Percentiles rank a stretch among this genome's conserved stretches.
Conservation (phyloP, 2,329 filamentous ascomycete species). For the Scedosporium apiospermum region DNA sequence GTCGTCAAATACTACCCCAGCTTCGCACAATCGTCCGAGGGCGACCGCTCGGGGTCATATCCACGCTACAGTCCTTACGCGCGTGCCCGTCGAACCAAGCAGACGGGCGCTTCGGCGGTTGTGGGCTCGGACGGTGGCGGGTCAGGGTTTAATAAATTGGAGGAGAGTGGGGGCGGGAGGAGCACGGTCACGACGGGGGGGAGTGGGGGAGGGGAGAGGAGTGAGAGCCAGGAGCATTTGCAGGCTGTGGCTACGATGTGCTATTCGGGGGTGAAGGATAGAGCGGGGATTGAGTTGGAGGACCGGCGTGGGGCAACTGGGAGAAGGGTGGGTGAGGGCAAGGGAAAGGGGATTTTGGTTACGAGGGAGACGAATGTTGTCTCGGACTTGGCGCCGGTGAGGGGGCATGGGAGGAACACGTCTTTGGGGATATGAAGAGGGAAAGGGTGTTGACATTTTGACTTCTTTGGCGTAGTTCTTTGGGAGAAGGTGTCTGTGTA, state of each 20-base stretch:
- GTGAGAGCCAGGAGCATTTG: not conserved
- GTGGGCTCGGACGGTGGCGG: not conserved
- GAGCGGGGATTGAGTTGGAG: not conserved
- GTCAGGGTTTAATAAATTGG: not conserved
- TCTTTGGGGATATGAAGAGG: not conserved
- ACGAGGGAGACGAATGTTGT: slow-evolving; percentile 3
- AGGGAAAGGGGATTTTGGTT: not conserved
- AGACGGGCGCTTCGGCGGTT: not conserved
- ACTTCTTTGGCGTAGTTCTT: not conserved
- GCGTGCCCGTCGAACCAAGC: not conserved
- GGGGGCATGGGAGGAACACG: not conserved
- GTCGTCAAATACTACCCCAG: slow-evolving; percentile 15
- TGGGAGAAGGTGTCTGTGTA: not conserved
- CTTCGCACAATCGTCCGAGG: slow-evolving; percentile 11
- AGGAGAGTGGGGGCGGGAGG: too few relatives aligned
- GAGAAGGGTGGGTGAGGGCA: not conserved
- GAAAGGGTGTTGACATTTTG: not conserved
- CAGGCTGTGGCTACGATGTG: not conserved
- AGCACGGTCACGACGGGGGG: not conserved
- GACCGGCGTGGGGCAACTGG: not conserved
- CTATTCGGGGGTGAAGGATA: not conserved
- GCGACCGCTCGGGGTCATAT: slow-evolving; percentile 11
- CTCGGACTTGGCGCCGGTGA: not conserved
- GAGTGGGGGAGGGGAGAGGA: not conserved
- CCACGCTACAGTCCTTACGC: slow-evolving; percentile 10